Evolutionary conservation across 495 filamentous ascomycete species (phyloP), one percentile per base, ranked within the genome.

Genomic region (Penicillium flavigenum): DNA sequence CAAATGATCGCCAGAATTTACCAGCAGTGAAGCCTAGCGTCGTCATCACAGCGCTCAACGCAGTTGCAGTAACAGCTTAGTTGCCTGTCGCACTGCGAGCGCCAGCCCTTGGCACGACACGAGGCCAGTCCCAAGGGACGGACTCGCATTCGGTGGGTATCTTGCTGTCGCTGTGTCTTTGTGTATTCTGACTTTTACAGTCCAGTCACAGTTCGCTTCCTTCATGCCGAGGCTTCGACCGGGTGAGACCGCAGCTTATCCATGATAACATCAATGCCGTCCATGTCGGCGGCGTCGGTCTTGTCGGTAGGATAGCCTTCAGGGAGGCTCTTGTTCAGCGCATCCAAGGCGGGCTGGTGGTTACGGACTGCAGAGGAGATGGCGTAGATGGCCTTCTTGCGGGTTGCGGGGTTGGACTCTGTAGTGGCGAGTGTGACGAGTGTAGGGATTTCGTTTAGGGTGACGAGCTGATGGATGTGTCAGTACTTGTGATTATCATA

Each of bases 301-400:
- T 85, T 78, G 29, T 80, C 80, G 51, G 76, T 79, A 10, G 71
- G 68, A 59, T 91, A 72, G 51, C 86, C 85, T 44, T 84, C 82
- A 0, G 85, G 86, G 38, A 91, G 72, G 26, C 75, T 72, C 65
- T 88, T 86, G 67, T 89, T 70, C 9, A 79, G 63, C 41, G 76
- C 79, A 59, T 89, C 78, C 64, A 89, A 70, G 10, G 82, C 85
- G 0, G 91, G 88, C 71, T 92, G 91, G 67, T 88, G 93, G 70
- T 98, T 98, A 68, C 94, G 82, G 26, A 89, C 81, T 1, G 81
- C 88, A 20, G 83, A 89, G 54, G 90, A 96, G 17, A 98, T 77
- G 26, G 95, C 95, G 65, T 88, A 90, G 26, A 95, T 77, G 11
- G 91, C 88, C 78, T 96, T 98, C 68, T 88, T 85, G 62, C 93